Evolutionary conservation across 2,329 filamentous ascomycete genomes (phyloP), one percentile per base, ranked within the genome.

Genomic region (Aspergillus jensenii): DNA sequence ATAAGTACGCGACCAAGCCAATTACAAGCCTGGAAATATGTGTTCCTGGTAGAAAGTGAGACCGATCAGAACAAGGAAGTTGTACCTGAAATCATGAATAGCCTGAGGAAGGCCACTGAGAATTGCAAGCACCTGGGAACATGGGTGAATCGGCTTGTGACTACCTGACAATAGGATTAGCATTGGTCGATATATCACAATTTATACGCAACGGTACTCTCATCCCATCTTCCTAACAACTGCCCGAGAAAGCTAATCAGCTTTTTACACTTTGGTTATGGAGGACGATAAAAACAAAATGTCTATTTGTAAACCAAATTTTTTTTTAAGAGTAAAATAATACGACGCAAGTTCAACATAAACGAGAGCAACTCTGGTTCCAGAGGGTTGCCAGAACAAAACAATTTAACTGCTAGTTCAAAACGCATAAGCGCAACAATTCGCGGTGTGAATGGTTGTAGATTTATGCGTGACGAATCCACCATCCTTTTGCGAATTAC

Each of bases 1-100:
- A 96, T 98, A 74, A 93, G 92, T 71, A 92, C 90, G 64, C 79
- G 93, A 62, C 93, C 93, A 5, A 92, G 90, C 67, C 83, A 90
- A 56, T 79, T 83, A 40, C 78, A 80, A 65, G 86, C 89, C 19
- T 98, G 96, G 85, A 87, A 96, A 72, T 98, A 98, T 76, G 84
- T 97, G 39, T 97, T 98, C 78, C 93, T 98, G 71, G 87, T 97
- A 31, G 93, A 98, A 79, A 92, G 96, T 67, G 84, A 89, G 71
- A 67, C 66, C 11, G 60, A 59, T 21, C 64, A 70, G 50, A 68
- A 68, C 54, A 60, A 61, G 51, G 69, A 71, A 21, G 64, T 65
- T 11, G 71, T 71, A 31, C 55, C 69, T 6, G 62, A 64, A 8
- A 67, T 76, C 44, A 59, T 78, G 51, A 39, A 65, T 37, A 70